Evolutionary conservation across 495 filamentous ascomycete genomes (phyloP).

Genomic region (Pyrenula aspistea): DNA sequence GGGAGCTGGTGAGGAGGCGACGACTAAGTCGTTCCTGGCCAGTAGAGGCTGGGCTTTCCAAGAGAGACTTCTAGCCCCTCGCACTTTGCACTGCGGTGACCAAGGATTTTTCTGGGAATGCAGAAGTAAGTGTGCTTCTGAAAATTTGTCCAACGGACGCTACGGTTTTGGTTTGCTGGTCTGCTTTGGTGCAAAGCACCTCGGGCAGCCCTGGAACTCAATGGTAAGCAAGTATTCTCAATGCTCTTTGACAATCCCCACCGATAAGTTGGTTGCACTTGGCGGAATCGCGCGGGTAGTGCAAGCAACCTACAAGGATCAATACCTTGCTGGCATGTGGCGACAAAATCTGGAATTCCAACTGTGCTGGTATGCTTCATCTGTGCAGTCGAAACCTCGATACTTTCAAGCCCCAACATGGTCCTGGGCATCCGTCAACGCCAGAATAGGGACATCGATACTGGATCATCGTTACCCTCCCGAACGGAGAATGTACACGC

Average conservation of each 20-base stretch:
- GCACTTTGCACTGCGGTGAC: neutral
- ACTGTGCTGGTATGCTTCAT: neutral
- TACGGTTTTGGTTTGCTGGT: neutral
- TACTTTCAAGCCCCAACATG: neutral
- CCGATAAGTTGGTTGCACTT: constrained; percentile 3
- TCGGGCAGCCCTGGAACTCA: neutral
- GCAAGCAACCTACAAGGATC: neutral
- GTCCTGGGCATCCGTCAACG: neutral
- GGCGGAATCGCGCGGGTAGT: constrained; percentile 1
- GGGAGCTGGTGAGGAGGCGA: neutral
- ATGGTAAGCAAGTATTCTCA: neutral
- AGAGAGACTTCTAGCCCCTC: neutral
- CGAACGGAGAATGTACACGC: neutral
- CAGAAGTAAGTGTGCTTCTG: neutral
- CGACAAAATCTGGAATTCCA: neutral
- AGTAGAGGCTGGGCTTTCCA: neutral
- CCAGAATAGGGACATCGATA: neutral
- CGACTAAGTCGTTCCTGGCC: neutral
- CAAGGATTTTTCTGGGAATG: constrained; percentile 1
- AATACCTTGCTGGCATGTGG: constrained; percentile 4
- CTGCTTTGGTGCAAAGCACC: neutral
- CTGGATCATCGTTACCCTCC: neutral
- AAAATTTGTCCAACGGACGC: neutral
- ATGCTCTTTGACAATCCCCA: neutral
- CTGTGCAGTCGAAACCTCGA: neutral